Base-by-base conservation (phyloP, 257 asterid species). In the Salvia miltiorrhiza region DNA sequence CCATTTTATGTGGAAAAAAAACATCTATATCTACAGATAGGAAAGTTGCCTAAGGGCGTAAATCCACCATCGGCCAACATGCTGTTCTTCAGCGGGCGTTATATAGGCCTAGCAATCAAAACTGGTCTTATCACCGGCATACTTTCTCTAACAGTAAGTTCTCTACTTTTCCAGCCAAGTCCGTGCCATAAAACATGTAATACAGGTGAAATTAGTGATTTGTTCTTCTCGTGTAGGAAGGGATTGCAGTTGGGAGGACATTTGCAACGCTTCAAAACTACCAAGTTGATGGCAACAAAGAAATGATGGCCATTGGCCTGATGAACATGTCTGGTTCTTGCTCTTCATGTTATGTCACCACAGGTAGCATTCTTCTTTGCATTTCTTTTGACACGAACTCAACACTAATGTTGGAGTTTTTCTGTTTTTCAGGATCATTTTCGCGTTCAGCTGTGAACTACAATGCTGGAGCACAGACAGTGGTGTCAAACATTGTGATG, bases 201-300 rank as follows among this genome's bases (percentile, higher is more conserved):
- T 35, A 30, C 3, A 35, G 19, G 19, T 54, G 13, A 65, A 76
- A 63, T 23, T 4, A 4, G 13, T 20, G 12, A 5, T 17, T 19
- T 14, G 16, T 14, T 21, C 57, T 3, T 56, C 2, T 2, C 21
- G 21, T 30, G 41, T 33, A 92, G 92, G 98, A 93, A 88, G 97
- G 97, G 65, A 87, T 93, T 72, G 97, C 99, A 33, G 96, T 93
- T 4, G 99, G 99, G 67, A 79, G 96, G 65, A 93, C 99, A 58
- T 93, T 93, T 78, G 99, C 97, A 11, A 55, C 95, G 37, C 52
- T 93, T 55, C 77, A 74, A 62, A 88, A 88, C 73, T 93, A 93
- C 88, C 97, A 90, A 82, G 90, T 93, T 19, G 97, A 93, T 60
- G 99, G 97, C 13, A 90, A 93, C 84, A 88, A 90, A 84, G 99